Percentiles rank a stretch among this genome's conserved stretches.
phyloP scores from a whole-genome alignment of 2,329 filamentous ascomycete species.

The Emergomyces africanus region DNA sequence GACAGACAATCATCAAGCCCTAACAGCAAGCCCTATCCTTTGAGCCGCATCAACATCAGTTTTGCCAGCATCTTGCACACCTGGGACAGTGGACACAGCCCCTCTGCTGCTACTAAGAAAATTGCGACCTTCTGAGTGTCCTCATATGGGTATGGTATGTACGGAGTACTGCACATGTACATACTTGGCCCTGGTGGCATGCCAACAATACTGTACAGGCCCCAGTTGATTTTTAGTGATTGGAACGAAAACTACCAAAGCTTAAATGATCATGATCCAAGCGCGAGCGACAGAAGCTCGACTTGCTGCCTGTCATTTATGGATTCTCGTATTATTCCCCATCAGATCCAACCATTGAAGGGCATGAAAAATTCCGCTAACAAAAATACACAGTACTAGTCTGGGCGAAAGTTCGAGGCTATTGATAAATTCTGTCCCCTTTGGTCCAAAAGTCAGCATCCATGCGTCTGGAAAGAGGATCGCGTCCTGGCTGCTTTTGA shows the following conservation, averaged over 20 bases:
- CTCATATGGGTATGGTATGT: too few relatives aligned
- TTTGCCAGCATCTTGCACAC: too few relatives aligned
- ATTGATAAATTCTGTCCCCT: neutral
- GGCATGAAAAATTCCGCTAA: neutral
- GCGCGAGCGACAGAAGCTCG: neutral
- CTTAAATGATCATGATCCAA: neutral
- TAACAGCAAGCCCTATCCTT: conserved; percentile 2
- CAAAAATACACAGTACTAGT: neutral
- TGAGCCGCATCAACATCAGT: neutral
- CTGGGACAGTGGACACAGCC: neutral
- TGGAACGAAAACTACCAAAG: neutral
- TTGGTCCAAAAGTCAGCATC: neutral
- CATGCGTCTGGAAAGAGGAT: neutral
- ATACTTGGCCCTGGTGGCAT: neutral
- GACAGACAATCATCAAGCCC: neutral
- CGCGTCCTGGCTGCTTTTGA: conserved; percentile 4
- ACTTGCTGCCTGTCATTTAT: neutral
- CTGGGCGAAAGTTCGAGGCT: neutral
- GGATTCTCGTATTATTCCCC: neutral
- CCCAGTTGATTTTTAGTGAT: neutral
- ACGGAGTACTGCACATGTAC: too few relatives aligned
- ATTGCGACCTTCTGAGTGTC: neutral
- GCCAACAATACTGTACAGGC: neutral
- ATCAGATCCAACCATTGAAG: neutral
- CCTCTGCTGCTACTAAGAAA: neutral